Evolutionary conservation across 202 grass and related monocot species (phyloP), one percentile per base, ranked within the genome.

Genomic region (Dendrocalamus latiflorus): DNA sequence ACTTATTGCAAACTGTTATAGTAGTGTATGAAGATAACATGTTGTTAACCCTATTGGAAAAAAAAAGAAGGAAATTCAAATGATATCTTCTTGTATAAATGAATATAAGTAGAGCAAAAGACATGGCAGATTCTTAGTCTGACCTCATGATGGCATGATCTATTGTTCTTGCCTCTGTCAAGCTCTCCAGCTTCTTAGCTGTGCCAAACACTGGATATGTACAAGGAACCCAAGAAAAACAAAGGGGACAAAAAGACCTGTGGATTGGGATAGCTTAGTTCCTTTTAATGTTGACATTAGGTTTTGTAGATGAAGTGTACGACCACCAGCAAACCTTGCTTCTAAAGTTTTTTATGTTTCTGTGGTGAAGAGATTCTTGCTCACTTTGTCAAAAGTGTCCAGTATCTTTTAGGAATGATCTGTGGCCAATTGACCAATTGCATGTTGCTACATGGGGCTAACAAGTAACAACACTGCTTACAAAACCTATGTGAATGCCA

Each of bases 71-170:
- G 30, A 0, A 3, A 30, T 30, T 30, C 30, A 30, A n/a, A n/a
- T n/a, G n/a, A 14, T 38, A 82, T 22, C 22, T 81, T 66, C 9
- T 67, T 81, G 34, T 69, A 53, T 24, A 87, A 22, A 69, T 51
- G 51, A 59, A 69, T 70, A 53, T 24, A 77, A 36, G 45, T 10
- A 45, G 66, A 50, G 18, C 43, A 51, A 42, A 60, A 58, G 21
- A 18, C 47, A 17, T 81, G 6, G 17, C 41, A 61, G 1, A 68
- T 13, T 53, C 45, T 81, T 17, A 42, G 6, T 37, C 30, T 72
- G 9, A 70, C 67, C n/a, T n/a, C n/a, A n/a, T n/a, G n/a, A n/a
- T n/a, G n/a, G n/a, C n/a, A n/a, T n/a, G n/a, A 26, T 69, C 53
- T 83, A 3, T 59, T 78, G 10, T 42, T 43, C 12, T 33, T 3